Evolutionary conservation across 2,329 filamentous ascomycete genomes (phyloP), one percentile per base, ranked within the genome.

Genomic region (Beauveria scarabaeidicola): DNA sequence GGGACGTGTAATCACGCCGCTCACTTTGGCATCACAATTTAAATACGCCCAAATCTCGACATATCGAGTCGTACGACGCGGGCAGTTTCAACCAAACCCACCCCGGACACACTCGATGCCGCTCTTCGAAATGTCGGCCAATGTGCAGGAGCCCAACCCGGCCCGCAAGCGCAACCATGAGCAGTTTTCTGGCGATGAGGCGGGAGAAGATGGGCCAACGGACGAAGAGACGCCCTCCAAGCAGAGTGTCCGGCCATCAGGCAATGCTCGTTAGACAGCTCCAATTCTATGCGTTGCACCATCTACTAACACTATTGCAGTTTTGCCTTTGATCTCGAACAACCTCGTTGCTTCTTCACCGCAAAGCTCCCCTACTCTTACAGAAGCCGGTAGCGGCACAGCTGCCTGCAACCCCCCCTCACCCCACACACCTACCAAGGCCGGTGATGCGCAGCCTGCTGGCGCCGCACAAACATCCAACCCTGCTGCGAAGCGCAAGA

Each of bases 121-220:
- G 67, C 70, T 82, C 27, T 69, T 74, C 48, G 71, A 75, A 57
- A 72, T 80, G 67, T 77, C 79, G 19, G 69, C 74, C 13, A 81
- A 82, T 62, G 72, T 79, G 32, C 74, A 76, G 66, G 77, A 79
- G 65, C 69, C 73, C 25, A 64, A 69, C 21, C 69, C 69, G 29
- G 69, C 71, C 52, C 72, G 74, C 55, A 82, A 82, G 68, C 70
- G 78, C 61, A 75, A 70, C 46, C 77, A 80, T 63, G 72, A 77
- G 44, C 76, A 80, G 36, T 81, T 74, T 61, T 64, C 73, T 3
- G 72, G 68, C 10, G 69, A 74, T 25, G 62, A 69, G 23, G 56
- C 67, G n/a, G 67, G 68, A 56, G 52, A 62, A 25, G 67, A 71
- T 21, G 54, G 56, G 3, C 61, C 61, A 1, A 59, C 59, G 19